A percentile compares a stretch with the other conserved stretches of the same genome.
These are phyloP conservation scores for Naganishia vaughanmartiniae DNA, from an alignment of 768 basidiomycete genomes.

Conservation along the genomic window DNA sequence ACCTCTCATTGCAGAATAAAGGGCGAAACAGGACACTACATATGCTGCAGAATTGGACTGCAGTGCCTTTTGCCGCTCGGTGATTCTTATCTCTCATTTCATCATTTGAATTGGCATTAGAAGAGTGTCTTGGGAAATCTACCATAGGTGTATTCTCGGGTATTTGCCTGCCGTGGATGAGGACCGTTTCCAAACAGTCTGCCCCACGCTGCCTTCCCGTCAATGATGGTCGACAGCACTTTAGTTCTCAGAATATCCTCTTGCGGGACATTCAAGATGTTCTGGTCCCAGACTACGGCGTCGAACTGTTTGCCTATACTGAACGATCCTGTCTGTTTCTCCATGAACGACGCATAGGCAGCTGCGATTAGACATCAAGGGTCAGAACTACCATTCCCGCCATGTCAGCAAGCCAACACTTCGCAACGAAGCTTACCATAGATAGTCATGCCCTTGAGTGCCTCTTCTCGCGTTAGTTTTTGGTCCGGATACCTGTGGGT, in stretches of 20 bases:
- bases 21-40: too few species aligned
- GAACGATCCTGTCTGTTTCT: slow-evolving; percentile 69
- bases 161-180: background rate
- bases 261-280: slow-evolving; percentile 68
- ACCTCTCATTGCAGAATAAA: too few species aligned
- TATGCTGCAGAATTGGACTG: too few species aligned
- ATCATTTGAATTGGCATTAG: background rate
- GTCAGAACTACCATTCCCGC: background rate
- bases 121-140: background rate
- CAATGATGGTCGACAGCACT: slow-evolving; percentile 71
- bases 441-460: slow-evolving; percentile 76
- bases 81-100: too few species aligned
- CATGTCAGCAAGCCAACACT: too few species aligned
- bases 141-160: background rate
- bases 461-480: slow-evolving; percentile 73
- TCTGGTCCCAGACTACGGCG: slow-evolving; percentile 74
- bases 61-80: too few species aligned
- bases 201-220: slow-evolving; percentile 62
- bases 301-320: slow-evolving; percentile 78
- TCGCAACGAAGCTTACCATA: slow-evolving; percentile 54
- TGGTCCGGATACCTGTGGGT: slow-evolving; percentile 70
- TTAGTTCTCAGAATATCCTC: slow-evolving; percentile 65
- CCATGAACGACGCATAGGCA: slow-evolving; percentile 81
- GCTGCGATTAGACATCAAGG: slow-evolving; percentile 50
- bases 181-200: slow-evolving; percentile 3